Evolutionary conservation across 1,139 yeast species (phyloP).

Genomic region (Debaryomyces sp.): DNA sequence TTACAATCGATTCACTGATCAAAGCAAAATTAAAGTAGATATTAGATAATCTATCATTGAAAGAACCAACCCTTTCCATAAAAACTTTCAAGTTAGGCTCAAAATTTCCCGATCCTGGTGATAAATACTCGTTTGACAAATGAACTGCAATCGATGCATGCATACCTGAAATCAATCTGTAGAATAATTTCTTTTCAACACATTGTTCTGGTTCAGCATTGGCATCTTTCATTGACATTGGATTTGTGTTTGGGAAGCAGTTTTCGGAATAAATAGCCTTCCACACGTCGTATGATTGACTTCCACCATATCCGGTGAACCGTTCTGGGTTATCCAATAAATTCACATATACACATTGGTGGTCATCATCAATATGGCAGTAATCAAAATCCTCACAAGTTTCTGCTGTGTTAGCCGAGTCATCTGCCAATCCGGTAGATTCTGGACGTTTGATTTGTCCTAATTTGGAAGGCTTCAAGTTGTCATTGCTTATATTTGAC

Average conservation of each 20-base stretch:
- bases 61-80: conserved; percentile 86
- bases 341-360: conserved; percentile 77
- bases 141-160: conserved; percentile 97
- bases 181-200: conserved; percentile 83
- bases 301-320: conserved; percentile 95
- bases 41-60: conserved; percentile 87
- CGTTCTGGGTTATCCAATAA: conserved; percentile 90
- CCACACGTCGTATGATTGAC: conserved; percentile 93
- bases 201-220: conserved; percentile 57
- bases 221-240: conserved; percentile 33
- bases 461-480: conserved; percentile 72
- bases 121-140: conserved; percentile 80
- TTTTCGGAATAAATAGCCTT: conserved; percentile 88
- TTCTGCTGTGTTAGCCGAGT: conserved; percentile 22
- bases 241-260: conserved; percentile 67
- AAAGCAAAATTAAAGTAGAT: conserved; percentile 92
- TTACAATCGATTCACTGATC: conserved; percentile 78
- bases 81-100: conserved; percentile 81
- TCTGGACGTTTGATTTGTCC: conserved; percentile 48
- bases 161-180: conserved; percentile 86
- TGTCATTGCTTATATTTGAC: conserved; percentile 65
- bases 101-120: conserved; percentile 75
- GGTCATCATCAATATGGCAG: conserved; percentile 64
- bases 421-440: conserved; percentile 17
- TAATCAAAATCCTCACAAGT: conserved; percentile 50